Percentiles rank a stretch among this genome's conserved stretches.
Conservation (phyloP, 2,329 filamentous ascomycete species). For the Fusarium begoniae region DNA sequence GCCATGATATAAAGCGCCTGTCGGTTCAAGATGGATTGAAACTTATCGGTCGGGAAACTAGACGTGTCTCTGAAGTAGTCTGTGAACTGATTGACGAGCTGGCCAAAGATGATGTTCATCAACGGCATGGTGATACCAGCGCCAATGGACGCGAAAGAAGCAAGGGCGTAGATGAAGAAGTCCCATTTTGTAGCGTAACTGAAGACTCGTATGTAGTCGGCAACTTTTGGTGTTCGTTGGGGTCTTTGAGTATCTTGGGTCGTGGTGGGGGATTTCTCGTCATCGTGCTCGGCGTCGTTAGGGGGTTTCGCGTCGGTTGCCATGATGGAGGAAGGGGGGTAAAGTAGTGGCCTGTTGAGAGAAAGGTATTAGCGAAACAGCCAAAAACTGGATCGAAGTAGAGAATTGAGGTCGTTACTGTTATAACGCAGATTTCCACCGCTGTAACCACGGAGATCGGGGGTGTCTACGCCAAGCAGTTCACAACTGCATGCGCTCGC, state of each 20-base stretch:
- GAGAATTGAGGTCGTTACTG: neutral
- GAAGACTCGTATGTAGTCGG: conserved; percentile 43
- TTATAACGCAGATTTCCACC: neutral
- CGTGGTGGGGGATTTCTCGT: neutral
- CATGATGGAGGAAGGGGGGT: neutral
- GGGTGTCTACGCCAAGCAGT: neutral
- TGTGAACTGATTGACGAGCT: conserved; percentile 44
- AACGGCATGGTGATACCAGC: conserved; percentile 48
- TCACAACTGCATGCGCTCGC: neutral
- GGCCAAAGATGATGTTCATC: conserved; percentile 50
- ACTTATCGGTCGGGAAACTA: conserved; percentile 11
- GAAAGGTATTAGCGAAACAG: neutral
- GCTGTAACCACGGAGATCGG: neutral
- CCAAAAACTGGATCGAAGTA: fast-evolving
- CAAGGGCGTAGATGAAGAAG: conserved; percentile 42
- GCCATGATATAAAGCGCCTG: conserved; percentile 42
- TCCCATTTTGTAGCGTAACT: conserved; percentile 46
- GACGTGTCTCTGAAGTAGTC: conserved; percentile 38
- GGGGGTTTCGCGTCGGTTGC: neutral
- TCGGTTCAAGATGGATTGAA: conserved; percentile 15
- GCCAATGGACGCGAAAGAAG: conserved; percentile 45
- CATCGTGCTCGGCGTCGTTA: neutral
- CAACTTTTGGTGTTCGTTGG: conserved; percentile 21
- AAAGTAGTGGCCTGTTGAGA: fast-evolving
- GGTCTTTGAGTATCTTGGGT: neutral